Evolutionary conservation across 2,329 filamentous ascomycete species (phyloP).

Genomic region (Venturia effusa): DNA sequence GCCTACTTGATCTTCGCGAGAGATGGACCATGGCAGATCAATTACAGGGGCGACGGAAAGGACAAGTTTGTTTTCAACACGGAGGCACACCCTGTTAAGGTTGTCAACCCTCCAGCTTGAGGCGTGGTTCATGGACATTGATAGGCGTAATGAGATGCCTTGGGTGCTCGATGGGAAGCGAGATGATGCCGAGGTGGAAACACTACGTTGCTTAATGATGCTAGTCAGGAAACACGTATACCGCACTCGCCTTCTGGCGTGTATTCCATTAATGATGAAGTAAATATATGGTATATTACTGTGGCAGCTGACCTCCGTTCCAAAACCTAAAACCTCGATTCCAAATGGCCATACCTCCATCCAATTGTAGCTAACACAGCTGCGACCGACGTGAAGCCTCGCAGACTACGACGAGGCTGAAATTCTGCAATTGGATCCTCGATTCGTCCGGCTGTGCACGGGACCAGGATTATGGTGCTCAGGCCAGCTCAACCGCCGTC

Average conservation of each 20-base stretch:
- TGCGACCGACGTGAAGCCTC: neutral
- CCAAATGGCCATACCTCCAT: neutral
- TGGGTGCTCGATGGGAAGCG: neutral
- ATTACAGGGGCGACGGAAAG: conserved; percentile 26
- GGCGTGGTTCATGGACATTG: too few relatives aligned
- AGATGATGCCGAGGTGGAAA: neutral
- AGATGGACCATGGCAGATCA: conserved; percentile 50
- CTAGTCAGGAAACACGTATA: neutral
- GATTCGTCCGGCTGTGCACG: neutral
- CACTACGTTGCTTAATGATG: neutral
- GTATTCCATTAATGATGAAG: neutral
- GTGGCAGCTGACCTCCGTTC: neutral
- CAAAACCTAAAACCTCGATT: too few relatives aligned
- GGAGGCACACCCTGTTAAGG: conserved; percentile 51
- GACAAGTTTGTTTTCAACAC: conserved; percentile 51
- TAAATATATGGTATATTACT: neutral
- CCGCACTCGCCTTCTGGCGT: neutral
- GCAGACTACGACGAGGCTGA: neutral
- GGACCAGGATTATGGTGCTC: neutral
- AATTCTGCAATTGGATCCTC: neutral
- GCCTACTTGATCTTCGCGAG: conserved; percentile 58
- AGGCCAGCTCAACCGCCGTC: neutral
- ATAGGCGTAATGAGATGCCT: neutral
- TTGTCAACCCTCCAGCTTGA: conserved; percentile 18
- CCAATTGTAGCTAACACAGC: neutral